Base-by-base conservation (phyloP, 169 alveolate species). In the Plasmodium yoelii region DNA sequence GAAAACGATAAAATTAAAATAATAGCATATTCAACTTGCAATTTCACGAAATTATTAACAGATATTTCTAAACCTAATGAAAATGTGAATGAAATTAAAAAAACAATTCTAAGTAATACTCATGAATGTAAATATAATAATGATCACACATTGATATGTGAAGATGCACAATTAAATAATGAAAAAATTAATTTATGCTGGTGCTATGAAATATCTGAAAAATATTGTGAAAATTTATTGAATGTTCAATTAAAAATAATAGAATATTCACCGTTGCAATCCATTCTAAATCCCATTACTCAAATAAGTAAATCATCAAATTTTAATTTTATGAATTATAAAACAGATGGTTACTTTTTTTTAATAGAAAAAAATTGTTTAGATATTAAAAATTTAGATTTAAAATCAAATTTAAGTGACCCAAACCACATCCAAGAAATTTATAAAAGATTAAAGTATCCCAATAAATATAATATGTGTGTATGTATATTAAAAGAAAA, bases 381-480 rank as follows among this genome's bases (percentile, higher is more conserved):
- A 24, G 24, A 77, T 42, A 77, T 77, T 18, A 77, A 77, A 51
- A 65, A 77, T 22, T 42, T 77, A 49, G 44, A 63, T 42, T 49
- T 63, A 39, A 77, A 46, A 51, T 77, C 88, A 15, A 53, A 77
- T 42, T 47, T 77, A 64, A 77, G 63, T 28, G 53, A 61, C 3
- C 70, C 63, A 34, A 44, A 57, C 18, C 26, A 77, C 56, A 77
- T 77, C 34, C 19, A 63, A 59, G 73, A 49, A 63, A 28, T 77
- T 59, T 77, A 57, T 42, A 77, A 47, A 51, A 49, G 47, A 47
- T 47, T 77, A 44, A 46, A 77, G 63, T 77, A 8, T 42, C 88
- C 88, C 68, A 44, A 77, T 63, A 77, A 77, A 64, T 77, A 77
- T 64, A 63, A 77, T 46, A 10, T 77, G 49, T 77, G 88, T 68